phyloP scores from a whole-genome alignment of 768 basidiomycete genomes.

The Kwoniella pini region DNA sequence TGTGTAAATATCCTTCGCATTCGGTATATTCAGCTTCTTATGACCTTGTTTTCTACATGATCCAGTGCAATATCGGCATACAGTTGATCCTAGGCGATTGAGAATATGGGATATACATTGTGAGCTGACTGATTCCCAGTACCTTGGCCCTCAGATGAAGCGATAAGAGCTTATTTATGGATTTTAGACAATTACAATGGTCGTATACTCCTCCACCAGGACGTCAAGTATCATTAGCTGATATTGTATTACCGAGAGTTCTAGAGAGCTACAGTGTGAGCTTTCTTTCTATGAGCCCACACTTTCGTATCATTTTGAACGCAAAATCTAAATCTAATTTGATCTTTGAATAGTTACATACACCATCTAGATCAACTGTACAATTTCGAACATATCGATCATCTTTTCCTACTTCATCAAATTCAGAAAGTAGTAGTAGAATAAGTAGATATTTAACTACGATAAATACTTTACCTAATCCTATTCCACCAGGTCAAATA shows the following conservation, averaged over 20 bases:
- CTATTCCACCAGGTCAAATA: constrained; percentile 11
- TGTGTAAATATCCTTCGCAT: too few relatives aligned
- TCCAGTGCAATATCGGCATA: too few relatives aligned
- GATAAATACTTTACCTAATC: constrained; percentile 24
- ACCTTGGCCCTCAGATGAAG: too few relatives aligned
- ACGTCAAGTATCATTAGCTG: constrained; percentile 23
- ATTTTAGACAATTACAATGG: constrained; percentile 40
- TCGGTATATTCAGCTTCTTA: too few relatives aligned
- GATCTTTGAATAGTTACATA: constrained; percentile 23
- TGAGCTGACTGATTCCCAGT: too few relatives aligned
- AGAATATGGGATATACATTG: constrained; percentile 35
- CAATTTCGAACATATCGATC: constrained; percentile 43
- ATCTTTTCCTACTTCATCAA: constrained; percentile 12
- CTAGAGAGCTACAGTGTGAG: constrained; percentile 43
- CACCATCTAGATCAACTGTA: constrained; percentile 29
- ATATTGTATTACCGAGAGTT: constrained; percentile 36
- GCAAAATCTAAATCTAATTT: too few relatives aligned
- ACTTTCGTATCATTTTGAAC: not conserved
- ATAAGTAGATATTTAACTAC: constrained; percentile 23
- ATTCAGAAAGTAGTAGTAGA: not conserved
- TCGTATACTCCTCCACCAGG: constrained; percentile 25
- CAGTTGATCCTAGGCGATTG: too few relatives aligned
- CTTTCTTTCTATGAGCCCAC: not conserved
- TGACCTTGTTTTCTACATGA: too few relatives aligned
- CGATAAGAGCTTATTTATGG: too few relatives aligned